Evolutionary conservation across 2,329 filamentous ascomycete species (phyloP), one percentile per base, ranked within the genome.

Genomic region (Chaetomium sp.): DNA sequence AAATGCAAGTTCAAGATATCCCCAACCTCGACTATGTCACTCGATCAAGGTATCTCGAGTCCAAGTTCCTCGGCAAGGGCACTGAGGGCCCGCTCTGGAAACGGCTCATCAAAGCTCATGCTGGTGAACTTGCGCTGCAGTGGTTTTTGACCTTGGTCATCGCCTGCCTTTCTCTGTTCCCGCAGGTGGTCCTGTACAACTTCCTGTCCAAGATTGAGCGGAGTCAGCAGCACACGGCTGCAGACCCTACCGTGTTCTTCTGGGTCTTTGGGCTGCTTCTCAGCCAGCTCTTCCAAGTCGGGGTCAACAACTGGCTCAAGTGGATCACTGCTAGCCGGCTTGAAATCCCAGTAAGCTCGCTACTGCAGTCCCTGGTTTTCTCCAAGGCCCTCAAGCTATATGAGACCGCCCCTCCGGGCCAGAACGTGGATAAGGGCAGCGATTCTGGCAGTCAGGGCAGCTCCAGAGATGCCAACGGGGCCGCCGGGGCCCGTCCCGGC

Each of bases 361-460:
- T 76, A 5, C 61, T 77, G 47, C 75, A 77, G 68, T 72, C 74
- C 0, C 67, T 77, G 33, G 74, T 77, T 31, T 77, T 77, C 54
- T 70, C 73, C 53, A 77, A 77, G 60, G 75, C 75, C 9, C 68
- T 77, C 33, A 73, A 70, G 31, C 73, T 75, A 21, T 75, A 76
- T 54, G 75, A 77, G 53, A 73, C 72, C 4, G 73, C 75, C 2
- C 68, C 68, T 54, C 69, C 72, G 1, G 69, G 68, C 16, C 65
- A 69, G 31, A 67, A 68, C 27, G 64, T 53, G 6, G 60, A 60
- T n/a, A 65, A 68, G 29, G 38, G 19, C 56, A 68, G 68, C 53
- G 55, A 62, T 45, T 60, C 62, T 21, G 60, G 53, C 27, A 50
- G 54, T 29, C 42, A 61, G 56, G 47, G 50, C 13, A 56, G 13